Conservation (phyloP, 805 yeast species). For the Teunomyces lycoperdinae region DNA sequence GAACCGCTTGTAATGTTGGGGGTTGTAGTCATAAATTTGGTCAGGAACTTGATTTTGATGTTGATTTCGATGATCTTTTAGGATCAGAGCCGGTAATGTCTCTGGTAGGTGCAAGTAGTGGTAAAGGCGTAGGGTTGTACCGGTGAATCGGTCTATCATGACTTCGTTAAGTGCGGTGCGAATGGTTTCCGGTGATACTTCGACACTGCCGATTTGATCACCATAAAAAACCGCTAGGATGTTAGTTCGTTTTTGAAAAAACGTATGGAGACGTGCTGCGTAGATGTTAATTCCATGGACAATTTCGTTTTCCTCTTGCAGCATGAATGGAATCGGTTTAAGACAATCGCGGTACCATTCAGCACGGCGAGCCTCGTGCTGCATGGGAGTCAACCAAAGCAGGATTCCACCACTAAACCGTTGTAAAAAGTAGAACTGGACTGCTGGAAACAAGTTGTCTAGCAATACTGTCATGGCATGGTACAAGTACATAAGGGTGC, state of each 20-base stretch:
- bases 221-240: constrained; percentile 15
- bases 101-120: constrained; percentile 21
- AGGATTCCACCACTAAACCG: constrained; percentile 21
- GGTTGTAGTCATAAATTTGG: constrained; percentile 13
- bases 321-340: background rate
- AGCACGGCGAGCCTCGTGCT: background rate
- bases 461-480: constrained; percentile 13
- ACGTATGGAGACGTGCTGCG: constrained; percentile 15
- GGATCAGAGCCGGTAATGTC: background rate
- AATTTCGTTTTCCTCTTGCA: background rate
- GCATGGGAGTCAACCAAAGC: background rate
- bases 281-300: constrained; percentile 11
- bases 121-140: constrained; percentile 9
- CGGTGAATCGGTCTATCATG: constrained; percentile 17
- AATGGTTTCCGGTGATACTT: constrained; percentile 7
- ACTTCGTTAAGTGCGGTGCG: constrained; percentile 17
- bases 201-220: constrained; percentile 11
- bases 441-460: constrained; percentile 22
- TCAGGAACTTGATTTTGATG: background rate
- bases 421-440: constrained; percentile 18
- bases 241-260: constrained; percentile 20
- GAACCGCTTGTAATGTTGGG: constrained; percentile 11
- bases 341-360: background rate
- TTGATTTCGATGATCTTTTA: background rate
- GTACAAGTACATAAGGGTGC: constrained; percentile 13